phyloP scores from a whole-genome alignment of 305 asterid genomes.

The Petunia hybrid region DNA sequence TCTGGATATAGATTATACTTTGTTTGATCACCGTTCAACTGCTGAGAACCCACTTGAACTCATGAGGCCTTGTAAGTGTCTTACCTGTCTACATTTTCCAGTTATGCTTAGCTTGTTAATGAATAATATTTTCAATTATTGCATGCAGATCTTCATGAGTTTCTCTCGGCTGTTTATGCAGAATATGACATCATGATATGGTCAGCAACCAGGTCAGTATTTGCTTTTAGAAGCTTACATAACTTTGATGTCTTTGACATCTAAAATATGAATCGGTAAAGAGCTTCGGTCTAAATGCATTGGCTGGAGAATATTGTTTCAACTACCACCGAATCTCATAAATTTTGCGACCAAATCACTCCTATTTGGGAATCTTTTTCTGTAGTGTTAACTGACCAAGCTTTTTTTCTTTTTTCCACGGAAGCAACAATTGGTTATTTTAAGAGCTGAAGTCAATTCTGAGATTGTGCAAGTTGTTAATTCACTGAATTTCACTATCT shows the following conservation, averaged over 20 bases:
- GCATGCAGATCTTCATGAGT: conserved; percentile 91
- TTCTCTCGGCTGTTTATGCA: conserved; percentile 86
- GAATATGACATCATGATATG: conserved; percentile 96
- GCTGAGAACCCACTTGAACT: conserved; percentile 93
- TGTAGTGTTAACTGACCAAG: too few relatives aligned
- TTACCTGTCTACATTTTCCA: conserved; percentile 29
- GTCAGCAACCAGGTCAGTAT: conserved; percentile 87
- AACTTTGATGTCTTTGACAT: background rate
- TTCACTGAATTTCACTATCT: too few relatives aligned
- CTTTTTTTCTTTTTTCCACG: too few relatives aligned
- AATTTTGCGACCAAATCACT: too few relatives aligned
- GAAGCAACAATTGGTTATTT: too few relatives aligned
- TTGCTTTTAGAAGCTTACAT: conserved; percentile 16
- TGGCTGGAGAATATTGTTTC: too few relatives aligned
- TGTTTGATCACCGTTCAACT: conserved; percentile 92
- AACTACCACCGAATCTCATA: too few relatives aligned
- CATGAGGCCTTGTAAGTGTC: conserved; percentile 92
- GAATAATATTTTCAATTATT: conserved; percentile 12
- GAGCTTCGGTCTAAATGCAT: background rate
- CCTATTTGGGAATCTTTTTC: too few relatives aligned
- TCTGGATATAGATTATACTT: conserved; percentile 92
- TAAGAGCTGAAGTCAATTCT: too few relatives aligned
- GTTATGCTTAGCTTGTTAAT: conserved; percentile 13
- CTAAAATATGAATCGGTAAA: background rate
- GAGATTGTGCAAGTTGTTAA: too few relatives aligned